phyloP scores from a whole-genome alignment of 169 alveolate genomes.

The Eimeria praecox region DNA sequence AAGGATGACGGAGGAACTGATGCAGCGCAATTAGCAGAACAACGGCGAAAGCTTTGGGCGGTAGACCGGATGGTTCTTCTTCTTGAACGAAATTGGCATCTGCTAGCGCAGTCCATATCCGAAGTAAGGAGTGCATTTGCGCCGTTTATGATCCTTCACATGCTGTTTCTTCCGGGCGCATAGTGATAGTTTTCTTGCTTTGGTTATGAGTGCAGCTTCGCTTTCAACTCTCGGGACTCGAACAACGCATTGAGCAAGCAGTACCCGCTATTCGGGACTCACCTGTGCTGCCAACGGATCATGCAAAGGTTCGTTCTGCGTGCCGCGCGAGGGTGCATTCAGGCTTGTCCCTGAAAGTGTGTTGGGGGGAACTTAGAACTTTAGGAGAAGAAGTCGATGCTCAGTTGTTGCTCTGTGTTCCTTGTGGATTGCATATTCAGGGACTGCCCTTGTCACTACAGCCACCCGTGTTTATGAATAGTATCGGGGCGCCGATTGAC shows the following conservation, averaged over 20 bases:
- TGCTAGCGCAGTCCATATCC: slow-evolving; percentile 47
- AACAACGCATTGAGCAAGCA: slow-evolving; percentile 48
- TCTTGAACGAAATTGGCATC: slow-evolving; percentile 63
- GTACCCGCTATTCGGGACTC: slow-evolving; percentile 7
- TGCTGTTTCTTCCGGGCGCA: neutral
- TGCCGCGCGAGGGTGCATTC: neutral
- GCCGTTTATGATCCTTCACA: neutral
- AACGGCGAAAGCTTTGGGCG: slow-evolving; percentile 31
- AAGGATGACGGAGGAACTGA: slow-evolving; percentile 51
- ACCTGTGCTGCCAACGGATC: slow-evolving; percentile 51
- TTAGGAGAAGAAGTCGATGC: neutral
- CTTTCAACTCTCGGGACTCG: slow-evolving; percentile 53
- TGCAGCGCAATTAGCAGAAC: slow-evolving; percentile 60
- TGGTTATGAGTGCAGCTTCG: slow-evolving; percentile 24
- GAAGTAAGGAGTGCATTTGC: slow-evolving; percentile 19
- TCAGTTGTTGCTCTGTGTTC: neutral
- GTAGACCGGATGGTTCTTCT: slow-evolving; percentile 65
- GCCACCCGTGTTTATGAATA: neutral
- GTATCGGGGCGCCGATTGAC: neutral
- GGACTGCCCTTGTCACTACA: slow-evolving; percentile 68
- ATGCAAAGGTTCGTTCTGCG: neutral
- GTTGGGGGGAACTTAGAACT: neutral
- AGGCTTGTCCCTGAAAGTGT: neutral
- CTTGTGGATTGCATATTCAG: slow-evolving; percentile 7
- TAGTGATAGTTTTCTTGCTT: neutral